Percentiles rank a stretch among this genome's conserved stretches.
phyloP scores from a whole-genome alignment of 1,284 basidiomycete genomes.

The Pholiota adiposa region DNA sequence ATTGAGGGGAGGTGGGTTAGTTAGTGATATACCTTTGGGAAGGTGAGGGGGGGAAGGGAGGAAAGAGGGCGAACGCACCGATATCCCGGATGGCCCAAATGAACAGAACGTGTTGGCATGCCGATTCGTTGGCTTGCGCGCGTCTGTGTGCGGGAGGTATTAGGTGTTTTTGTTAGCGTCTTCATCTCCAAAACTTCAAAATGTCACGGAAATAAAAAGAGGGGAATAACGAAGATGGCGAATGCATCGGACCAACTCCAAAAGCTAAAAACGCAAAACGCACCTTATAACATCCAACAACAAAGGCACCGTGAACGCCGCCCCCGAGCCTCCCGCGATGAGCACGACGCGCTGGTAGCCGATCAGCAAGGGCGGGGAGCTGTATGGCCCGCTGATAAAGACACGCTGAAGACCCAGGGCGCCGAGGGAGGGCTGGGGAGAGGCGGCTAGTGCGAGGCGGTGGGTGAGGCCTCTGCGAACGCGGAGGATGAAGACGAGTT shows the following conservation, averaged over 20 bases:
- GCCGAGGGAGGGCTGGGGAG: conserved; percentile 26
- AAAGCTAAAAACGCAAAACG: background rate
- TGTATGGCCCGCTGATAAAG: conserved; percentile 60
- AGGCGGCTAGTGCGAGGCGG: conserved; percentile 43
- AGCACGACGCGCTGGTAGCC: conserved; percentile 50
- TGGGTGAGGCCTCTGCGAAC: conserved; percentile 53
- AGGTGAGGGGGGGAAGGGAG: background rate
- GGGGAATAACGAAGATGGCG: too few species aligned
- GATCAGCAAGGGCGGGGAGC: conserved; percentile 46
- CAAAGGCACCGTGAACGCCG: conserved; percentile 53
- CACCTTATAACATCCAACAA: conserved; percentile 48
- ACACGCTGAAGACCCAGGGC: conserved; percentile 40
- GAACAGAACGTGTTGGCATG: conserved; percentile 41
- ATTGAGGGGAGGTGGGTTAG: background rate
- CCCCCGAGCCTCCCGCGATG: conserved; percentile 57
- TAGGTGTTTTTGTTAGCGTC: too few species aligned
- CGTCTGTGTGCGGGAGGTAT: too few species aligned
- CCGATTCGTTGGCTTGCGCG: conserved; percentile 27
- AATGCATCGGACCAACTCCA: too few species aligned
- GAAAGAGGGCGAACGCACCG: conserved; percentile 31
- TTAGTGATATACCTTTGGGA: too few species aligned
- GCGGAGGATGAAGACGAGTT: conserved; percentile 52
- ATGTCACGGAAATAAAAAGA: too few species aligned
- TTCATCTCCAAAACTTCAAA: too few species aligned
- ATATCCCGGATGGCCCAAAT: conserved; percentile 48